Percentiles rank a stretch among this genome's conserved stretches.
Evolutionary conservation across 257 asterid species (phyloP).

Genomic region (Anisodus tanguticus): DNA sequence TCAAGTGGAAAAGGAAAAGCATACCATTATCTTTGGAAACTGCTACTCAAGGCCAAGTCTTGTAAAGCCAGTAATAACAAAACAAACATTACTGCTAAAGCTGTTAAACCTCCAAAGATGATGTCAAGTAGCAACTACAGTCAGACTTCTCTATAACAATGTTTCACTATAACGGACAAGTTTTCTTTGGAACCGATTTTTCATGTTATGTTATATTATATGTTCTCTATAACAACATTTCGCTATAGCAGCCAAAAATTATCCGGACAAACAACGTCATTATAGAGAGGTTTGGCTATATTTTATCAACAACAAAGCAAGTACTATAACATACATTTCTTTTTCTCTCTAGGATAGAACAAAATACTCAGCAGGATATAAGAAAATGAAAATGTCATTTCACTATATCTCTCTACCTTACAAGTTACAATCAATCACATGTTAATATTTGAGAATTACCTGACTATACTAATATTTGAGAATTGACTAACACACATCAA

Average conservation of each 20-base stretch:
- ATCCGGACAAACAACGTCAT: too few relatives aligned
- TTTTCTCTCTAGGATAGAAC: background rate
- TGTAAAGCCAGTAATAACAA: slow-evolving; percentile 2
- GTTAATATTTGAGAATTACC: background rate
- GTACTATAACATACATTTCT: too few relatives aligned
- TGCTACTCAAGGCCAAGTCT: background rate
- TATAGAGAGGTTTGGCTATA: too few relatives aligned
- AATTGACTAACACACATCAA: slow-evolving; percentile 5
- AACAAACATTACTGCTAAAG: background rate
- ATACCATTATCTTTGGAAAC: slow-evolving; percentile 2
- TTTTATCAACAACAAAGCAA: too few relatives aligned
- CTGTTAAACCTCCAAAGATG: background rate
- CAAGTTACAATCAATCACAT: background rate
- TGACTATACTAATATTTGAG: background rate
- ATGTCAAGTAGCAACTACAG: background rate
- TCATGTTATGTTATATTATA: too few relatives aligned
- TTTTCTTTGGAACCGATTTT: too few relatives aligned
- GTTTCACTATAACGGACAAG: too few relatives aligned
- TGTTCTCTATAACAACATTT: too few relatives aligned
- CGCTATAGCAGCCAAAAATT: too few relatives aligned
- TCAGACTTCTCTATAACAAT: too few relatives aligned
- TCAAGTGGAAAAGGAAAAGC: background rate
- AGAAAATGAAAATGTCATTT: slow-evolving; percentile 29
- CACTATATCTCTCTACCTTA: background rate
- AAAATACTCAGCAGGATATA: background rate